Conservation (phyloP, 192 early-diverging fungal species). For the Rhizoclosmatium sp. region DNA sequence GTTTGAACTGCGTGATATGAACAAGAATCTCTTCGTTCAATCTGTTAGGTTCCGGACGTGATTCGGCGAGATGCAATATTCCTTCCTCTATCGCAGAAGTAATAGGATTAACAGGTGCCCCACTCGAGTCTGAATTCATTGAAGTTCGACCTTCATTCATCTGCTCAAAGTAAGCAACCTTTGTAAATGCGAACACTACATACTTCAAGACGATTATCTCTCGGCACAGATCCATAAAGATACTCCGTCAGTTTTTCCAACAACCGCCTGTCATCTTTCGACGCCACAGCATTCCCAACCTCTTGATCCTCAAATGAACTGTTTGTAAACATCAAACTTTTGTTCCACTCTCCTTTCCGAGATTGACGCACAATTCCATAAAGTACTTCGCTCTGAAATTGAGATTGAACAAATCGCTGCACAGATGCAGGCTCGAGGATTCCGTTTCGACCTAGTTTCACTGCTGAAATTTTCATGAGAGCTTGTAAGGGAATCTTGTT, state of each 20-base stretch:
- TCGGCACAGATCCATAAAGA: constrained; percentile 22
- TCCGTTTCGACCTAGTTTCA: constrained; percentile 28
- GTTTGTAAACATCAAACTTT: constrained; percentile 1
- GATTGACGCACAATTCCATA: constrained; percentile 30
- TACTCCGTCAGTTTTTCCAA: constrained; percentile 13
- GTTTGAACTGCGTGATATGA: constrained; percentile 11
- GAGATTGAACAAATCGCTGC: constrained; percentile 32
- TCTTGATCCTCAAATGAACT: not conserved
- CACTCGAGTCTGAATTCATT: not conserved
- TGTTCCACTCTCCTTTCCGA: constrained; percentile 20
- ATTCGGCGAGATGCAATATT: not conserved
- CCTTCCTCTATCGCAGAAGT: not conserved
- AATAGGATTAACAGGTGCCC: not conserved
- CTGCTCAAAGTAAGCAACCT: too few relatives aligned
- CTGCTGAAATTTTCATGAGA: constrained; percentile 3
- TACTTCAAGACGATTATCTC: constrained; percentile 17
- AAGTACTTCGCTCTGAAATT: constrained; percentile 35
- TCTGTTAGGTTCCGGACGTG: not conserved
- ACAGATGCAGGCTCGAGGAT: constrained; percentile 26
- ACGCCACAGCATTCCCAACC: not conserved
- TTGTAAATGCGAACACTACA: not conserved
- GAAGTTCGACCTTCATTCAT: not conserved
- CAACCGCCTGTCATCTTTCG: constrained; percentile 2
- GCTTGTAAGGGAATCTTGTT: constrained; percentile 3
- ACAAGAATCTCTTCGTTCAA: constrained; percentile 25